A percentile compares a stretch with the other conserved stretches of the same genome.
Evolutionary conservation across 2,329 filamentous ascomycete genomes (phyloP).

Genomic region (Talaromyces sp.): DNA sequence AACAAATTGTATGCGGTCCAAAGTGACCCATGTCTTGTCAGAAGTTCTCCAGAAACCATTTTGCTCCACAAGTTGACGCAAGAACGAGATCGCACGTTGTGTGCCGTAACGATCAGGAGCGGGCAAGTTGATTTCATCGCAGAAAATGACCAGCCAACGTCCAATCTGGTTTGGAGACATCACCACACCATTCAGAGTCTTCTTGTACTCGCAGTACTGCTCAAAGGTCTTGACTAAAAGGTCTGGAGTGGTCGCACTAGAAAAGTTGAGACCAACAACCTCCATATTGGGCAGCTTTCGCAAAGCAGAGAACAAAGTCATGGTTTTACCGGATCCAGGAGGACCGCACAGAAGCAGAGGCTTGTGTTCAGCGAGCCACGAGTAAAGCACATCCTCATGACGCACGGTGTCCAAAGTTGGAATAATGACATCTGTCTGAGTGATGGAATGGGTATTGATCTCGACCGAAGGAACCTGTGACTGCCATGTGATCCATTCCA

Average conservation of each 20-base stretch:
- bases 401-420: conserved; percentile 95
- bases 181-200: conserved; percentile 92
- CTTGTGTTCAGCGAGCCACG: conserved; percentile 98
- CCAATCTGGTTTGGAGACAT: conserved; percentile 95
- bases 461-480: conserved; percentile 91
- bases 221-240: conserved; percentile 98
- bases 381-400: conserved; percentile 98
- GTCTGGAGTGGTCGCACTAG: conserved; percentile 95
- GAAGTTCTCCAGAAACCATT: conserved; percentile 98
- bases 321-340: conserved; percentile 98
- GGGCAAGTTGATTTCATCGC: conserved; percentile 98
- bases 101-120: conserved; percentile 97
- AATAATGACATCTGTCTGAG: conserved; percentile 96
- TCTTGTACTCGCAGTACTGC: conserved; percentile 99
- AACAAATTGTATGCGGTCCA: conserved; percentile 98
- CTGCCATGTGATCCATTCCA: conserved; percentile 91
- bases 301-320: conserved; percentile 97
- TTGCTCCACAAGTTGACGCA: conserved; percentile 95
- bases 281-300: conserved; percentile 98
- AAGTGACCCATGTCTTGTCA: conserved; percentile 95
- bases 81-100: conserved; percentile 93
- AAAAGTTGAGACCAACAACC: conserved; percentile 98
- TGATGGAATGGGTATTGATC: conserved; percentile 97
- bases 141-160: conserved; percentile 97
- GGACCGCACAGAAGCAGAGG: conserved; percentile 93